Percentiles rank a stretch among this genome's conserved stretches.
Conservation (phyloP, 768 basidiomycete genomes). For the Pisolithus sp. region DNA sequence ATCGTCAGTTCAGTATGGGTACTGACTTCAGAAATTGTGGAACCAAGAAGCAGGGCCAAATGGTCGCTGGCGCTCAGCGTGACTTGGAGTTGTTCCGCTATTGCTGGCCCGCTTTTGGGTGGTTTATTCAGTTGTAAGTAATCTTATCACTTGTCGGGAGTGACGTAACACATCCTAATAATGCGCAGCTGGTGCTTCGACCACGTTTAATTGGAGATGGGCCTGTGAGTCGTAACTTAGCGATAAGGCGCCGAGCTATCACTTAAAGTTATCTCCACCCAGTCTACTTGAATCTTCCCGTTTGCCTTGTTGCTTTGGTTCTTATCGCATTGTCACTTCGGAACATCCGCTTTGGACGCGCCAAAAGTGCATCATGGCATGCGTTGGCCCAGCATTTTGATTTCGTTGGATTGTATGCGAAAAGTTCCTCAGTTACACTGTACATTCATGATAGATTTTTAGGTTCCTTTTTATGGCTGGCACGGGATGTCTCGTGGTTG, state of each 20-base stretch:
- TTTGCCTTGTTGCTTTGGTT: constrained; percentile 55
- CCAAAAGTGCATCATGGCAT: constrained; percentile 50
- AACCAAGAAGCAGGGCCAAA: constrained; percentile 60
- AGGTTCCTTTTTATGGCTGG: constrained; percentile 72
- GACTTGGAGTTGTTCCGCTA: constrained; percentile 82
- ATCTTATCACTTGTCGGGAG: constrained; percentile 4
- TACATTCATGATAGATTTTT: constrained; percentile 14
- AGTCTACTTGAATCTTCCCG: constrained; percentile 83
- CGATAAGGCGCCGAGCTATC: background rate
- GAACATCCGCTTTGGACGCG: constrained; percentile 40
- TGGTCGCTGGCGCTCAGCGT: constrained; percentile 83
- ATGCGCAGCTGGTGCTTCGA: constrained; percentile 23
- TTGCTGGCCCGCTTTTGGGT: constrained; percentile 79
- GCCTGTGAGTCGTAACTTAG: constrained; percentile 52
- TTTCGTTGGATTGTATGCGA: constrained; percentile 68
- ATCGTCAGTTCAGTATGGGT: constrained; percentile 85
- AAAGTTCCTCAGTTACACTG: constrained; percentile 10
- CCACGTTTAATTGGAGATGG: constrained; percentile 68
- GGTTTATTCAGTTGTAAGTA: constrained; percentile 71
- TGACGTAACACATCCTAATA: constrained; percentile 17
- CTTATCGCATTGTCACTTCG: constrained; percentile 59
- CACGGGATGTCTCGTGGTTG: constrained; percentile 68
- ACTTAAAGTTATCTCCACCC: constrained; percentile 11
- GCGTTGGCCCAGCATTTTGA: constrained; percentile 56
- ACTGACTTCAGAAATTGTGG: constrained; percentile 79